Evolutionary conservation across 768 basidiomycete species (phyloP), one percentile per base, ranked within the genome.

Genomic region (Coprinopsis cinerea): DNA sequence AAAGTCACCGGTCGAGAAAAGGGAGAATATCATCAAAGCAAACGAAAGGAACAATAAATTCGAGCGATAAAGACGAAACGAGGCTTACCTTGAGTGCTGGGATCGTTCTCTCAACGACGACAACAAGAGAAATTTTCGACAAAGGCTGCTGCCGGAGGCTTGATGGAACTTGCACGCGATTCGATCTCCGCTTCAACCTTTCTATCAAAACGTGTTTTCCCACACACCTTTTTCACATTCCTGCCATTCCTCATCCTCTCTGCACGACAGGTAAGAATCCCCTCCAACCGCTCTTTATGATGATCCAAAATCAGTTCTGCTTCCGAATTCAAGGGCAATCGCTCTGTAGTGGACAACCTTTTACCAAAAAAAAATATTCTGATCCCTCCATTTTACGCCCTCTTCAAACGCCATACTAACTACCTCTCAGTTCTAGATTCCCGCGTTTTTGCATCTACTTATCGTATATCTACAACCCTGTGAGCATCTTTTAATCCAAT

Each of bases 351-450:
- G 51, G 51, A 52, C 17, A 52, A 36, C 44, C 3, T 32, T 51
- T 39, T 52, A 52, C 51, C 51, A n/a, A n/a, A n/a, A 52, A 52
- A 47, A 48, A 30, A 15, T 47, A 24, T 37, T 47, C 51, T 52
- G 51, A 52, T 42, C 51, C 32, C n/a, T 25, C 37, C 20, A 20
- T 41, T n/a, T 18, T 6, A 6, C 30, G 7, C 23, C 24, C 24
- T 17, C 17, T 43, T 23, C 18, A 43, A 22, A 43, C 17, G 4
- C 23, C 15, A 9, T 43, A 6, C 48, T 49, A 20, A 49, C 48
- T 40, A 26, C 18, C 24, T 28, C 24, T 26, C 37, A 40, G 35
- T 52, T 28, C n/a, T 45, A 28, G 28, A 32, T 7, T 4, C 17
- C n/a, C n/a, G n/a, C n/a, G n/a, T n/a, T n/a, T n/a, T n/a, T n/a